phyloP scores from a whole-genome alignment of 192 early-diverging fungal species.

The Ambispora gerdemannii region DNA sequence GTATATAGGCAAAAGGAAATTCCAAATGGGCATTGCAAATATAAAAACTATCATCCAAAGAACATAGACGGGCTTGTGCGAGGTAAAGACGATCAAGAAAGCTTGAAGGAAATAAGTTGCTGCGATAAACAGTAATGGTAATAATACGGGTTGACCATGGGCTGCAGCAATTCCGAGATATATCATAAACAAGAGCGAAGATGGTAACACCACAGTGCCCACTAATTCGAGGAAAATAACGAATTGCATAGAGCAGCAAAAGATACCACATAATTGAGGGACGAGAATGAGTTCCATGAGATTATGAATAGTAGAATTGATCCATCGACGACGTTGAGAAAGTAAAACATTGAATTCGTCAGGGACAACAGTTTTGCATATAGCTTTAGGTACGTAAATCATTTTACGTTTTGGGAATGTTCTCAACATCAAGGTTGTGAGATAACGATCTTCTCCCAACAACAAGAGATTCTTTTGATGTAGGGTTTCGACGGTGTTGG shows the following conservation, averaged over 20 bases:
- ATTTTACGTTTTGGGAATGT: slow-evolving; percentile 85
- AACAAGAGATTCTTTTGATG: slow-evolving; percentile 84
- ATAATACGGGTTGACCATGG: slow-evolving; percentile 36
- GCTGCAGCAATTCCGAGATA: slow-evolving; percentile 55
- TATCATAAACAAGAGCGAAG: slow-evolving; percentile 51
- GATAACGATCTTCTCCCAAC: slow-evolving; percentile 84
- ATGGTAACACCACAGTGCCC: slow-evolving; percentile 71
- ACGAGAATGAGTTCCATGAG: slow-evolving; percentile 83
- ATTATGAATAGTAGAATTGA: slow-evolving; percentile 93
- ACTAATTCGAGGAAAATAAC: slow-evolving; percentile 70
- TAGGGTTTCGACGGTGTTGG: slow-evolving; percentile 75
- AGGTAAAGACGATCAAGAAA: slow-evolving; percentile 70
- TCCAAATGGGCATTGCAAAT: slow-evolving; percentile 88
- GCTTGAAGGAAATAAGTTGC: slow-evolving; percentile 66
- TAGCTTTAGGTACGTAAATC: slow-evolving; percentile 81
- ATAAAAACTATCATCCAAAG: slow-evolving; percentile 78
- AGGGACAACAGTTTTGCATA: slow-evolving; percentile 83
- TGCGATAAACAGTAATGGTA: slow-evolving; percentile 66
- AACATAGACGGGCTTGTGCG: slow-evolving; percentile 65
- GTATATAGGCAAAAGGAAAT: slow-evolving; percentile 87
- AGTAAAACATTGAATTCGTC: slow-evolving; percentile 78
- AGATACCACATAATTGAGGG: slow-evolving; percentile 84
- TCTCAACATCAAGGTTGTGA: slow-evolving; percentile 82
- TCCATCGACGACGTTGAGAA: slow-evolving; percentile 92
- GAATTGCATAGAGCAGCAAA: slow-evolving; percentile 87